Evolutionary conservation across 2,329 filamentous ascomycete species (phyloP), one percentile per base, ranked within the genome.

Genomic region (Calonectria henricotiae): DNA sequence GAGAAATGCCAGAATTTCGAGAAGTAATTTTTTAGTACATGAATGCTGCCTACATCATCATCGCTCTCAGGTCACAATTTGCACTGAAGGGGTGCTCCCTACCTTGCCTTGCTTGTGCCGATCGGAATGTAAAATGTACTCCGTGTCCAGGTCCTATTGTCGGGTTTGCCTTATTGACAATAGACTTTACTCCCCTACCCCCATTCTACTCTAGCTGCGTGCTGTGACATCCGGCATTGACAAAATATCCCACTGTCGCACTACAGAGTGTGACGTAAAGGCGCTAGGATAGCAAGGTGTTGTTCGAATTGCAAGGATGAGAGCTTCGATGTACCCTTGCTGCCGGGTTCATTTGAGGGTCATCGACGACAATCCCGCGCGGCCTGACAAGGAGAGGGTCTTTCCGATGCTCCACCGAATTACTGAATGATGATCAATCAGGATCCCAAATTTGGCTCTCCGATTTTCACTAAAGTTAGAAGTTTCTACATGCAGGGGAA

Each of bases 311-410:
- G 25, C 51, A 12, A 25, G 51, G 12, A 17, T 39, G 51, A 23
- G 32, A 17, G 13, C 35, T 39, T 25, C n/a, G 39, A 15, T 25
- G 15, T 17, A 46, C 32, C 51, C 32, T 58, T 58, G 20, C 25
- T 58, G 5, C 11, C 35, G 20, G 43, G 8, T 46, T 46, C 11
- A 12, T 17, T 23, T 39, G n/a, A 20, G 51, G 20, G 35, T 37
- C 35, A 17, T 25, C 35, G 20, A 58, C 20, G 35, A 58, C 32
- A 39, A 9, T 55, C 51, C 32, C 51, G 32, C 51, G 51, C 51
- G 51, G 51, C 51, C 39, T 25, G 3, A 15, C 51, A 25, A 6
- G 12, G 20, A 25, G n/a, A 23, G 13, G 12, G 35, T 25, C 49
- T 17, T 23, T 23, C 2, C 23, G 5, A 23, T 23, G n/a, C 12